These are phyloP conservation scores for Pelargonium citronellum DNA, from an alignment of 441 rosid genomes.

Conservation along the genomic window DNA sequence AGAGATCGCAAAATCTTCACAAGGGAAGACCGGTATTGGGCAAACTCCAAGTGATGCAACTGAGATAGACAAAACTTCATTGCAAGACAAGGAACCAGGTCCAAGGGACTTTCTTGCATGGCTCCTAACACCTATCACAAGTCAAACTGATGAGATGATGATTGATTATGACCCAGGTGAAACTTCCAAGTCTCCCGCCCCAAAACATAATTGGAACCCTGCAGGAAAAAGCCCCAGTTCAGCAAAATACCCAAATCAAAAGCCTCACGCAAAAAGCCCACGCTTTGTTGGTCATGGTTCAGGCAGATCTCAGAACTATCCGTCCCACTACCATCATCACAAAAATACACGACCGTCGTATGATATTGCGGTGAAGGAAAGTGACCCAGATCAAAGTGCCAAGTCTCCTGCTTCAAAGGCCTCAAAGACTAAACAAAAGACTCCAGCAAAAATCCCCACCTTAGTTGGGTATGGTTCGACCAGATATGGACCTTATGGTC, in stretches of 20 bases:
- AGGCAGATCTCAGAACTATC: no score
- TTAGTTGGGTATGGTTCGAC: slow-evolving; percentile 5
- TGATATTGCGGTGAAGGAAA: no score
- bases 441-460: background rate
- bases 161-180: background rate
- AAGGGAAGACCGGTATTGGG: background rate
- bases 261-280: no score
- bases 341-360: no score
- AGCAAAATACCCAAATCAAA: no score
- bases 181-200: background rate
- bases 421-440: background rate
- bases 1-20: background rate
- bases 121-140: background rate
- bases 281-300: no score
- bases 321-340: no score
- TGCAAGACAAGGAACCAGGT: no score
- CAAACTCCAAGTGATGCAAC: background rate
- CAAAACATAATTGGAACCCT: no score
- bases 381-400: background rate
- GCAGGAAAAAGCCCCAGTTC: no score
- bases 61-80: no score
- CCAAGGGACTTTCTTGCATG: background rate
- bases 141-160: background rate
- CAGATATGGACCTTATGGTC: slow-evolving; percentile 8
- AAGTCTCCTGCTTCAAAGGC: background rate